phyloP scores from a whole-genome alignment of 108 stramenopile species.

The Hondaea fermentalgiana region DNA sequence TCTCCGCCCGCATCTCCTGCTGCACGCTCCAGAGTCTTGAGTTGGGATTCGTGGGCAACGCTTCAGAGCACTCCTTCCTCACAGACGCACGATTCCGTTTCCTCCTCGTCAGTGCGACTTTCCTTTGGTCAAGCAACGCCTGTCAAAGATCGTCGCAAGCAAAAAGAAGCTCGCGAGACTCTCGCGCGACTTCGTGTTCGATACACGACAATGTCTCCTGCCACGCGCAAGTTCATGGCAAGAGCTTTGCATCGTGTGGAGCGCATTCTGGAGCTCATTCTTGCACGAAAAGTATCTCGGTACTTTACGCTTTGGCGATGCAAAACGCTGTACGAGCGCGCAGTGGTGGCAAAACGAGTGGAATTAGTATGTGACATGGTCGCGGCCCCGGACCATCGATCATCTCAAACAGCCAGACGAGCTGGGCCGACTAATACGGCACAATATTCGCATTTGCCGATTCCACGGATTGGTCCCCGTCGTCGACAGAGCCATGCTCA shows the following conservation, averaged over 20 bases:
- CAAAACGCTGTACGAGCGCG: neutral
- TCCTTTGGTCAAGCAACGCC: no score
- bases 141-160: neutral
- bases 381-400: no score
- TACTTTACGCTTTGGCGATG: neutral
- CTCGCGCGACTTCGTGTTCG: neutral
- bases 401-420: no score
- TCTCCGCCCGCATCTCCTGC: neutral
- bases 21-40: neutral
- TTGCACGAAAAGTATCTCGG: neutral
- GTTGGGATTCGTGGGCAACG: neutral
- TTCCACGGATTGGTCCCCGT: no score
- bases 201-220: neutral
- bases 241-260: neutral
- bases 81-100: no score
- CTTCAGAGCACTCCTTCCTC: neutral
- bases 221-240: neutral
- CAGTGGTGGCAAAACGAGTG: neutral
- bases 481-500: no score
- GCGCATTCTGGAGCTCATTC: neutral
- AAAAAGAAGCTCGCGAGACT: neutral
- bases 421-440: no score
- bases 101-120: no score
- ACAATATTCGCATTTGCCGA: no score
- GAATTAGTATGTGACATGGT: no score